Evolutionary conservation across 1,284 basidiomycete genomes (phyloP), one percentile per base, ranked within the genome.

Genomic region (Coniophora puteana): DNA sequence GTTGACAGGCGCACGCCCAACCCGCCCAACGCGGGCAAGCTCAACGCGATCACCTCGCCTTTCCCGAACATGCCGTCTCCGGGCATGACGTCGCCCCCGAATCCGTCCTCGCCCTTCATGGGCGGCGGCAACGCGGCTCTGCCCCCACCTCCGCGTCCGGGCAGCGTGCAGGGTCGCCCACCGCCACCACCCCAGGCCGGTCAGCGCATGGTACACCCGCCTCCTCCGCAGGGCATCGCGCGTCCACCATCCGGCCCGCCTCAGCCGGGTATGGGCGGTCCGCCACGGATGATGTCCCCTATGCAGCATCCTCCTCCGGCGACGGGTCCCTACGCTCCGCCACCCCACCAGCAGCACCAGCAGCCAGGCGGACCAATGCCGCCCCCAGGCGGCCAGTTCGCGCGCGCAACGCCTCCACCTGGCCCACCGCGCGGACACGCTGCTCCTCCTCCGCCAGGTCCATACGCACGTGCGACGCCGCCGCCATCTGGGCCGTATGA

Each of bases 41-140:
- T 77, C 1, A 68, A 71, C 4, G 77, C 89, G 1, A 95, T 97
- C 61, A 84, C 83, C 12, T 80, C 89, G 20, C 93, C 93, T 1
- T 96, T 97, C 81, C 89, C 92, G 7, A 91, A 89, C 51, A 72
- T 72, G n/a, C 59, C 66, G 10, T 52, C 61, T 13, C 66, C 67
- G 21, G 68, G 68, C 13, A 67, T 72, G 16, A 64, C 65, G 10
- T 72, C 72, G 36, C 70, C 74, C 8, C 69, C 73, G 30, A 58
- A 48, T 8, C 53, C 66, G 28, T 57, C 65, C 7, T 67, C 76
- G 23, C 69, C 74, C 4, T 73, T 69, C 45, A 39, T 58, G 11
- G 61, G 55, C 4, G 71, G 68, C 21, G 65, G 66, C 4, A 56
- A 59, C 4, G 54, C 63, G 3, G 51, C 63, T 2, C 45, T 78